These are phyloP conservation scores for Solanum medicagineum DNA, from an alignment of 257 asterid species.

Conservation along the genomic window DNA sequence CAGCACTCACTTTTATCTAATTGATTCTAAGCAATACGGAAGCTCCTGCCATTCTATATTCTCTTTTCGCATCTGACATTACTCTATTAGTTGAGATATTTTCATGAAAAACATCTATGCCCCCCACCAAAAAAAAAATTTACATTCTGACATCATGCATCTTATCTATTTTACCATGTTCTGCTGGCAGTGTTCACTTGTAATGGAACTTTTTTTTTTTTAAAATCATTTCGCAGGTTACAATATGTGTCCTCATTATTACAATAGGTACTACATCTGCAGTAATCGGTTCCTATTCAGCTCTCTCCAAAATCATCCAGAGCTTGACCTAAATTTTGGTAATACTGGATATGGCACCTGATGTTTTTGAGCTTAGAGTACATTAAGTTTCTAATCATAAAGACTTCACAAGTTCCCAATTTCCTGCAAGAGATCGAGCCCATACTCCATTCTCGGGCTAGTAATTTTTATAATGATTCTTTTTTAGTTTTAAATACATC, in stretches of 20 bases:
- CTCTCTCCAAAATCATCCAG: constrained; percentile 10
- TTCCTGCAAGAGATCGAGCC: not conserved
- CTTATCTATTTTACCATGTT: not conserved
- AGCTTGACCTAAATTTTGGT: not conserved
- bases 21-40: not conserved
- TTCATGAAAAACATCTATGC: not conserved
- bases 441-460: not conserved
- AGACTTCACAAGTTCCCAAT: not conserved
- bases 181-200: not conserved
- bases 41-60: not conserved
- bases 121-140: not conserved
- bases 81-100: not conserved
- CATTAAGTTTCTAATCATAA: not conserved
- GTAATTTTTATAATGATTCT: not conserved
- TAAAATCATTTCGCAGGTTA: constrained; percentile 3
- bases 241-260: constrained; percentile 12
- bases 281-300: constrained; percentile 17
- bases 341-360: not conserved
- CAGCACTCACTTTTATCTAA: not conserved
- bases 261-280: constrained; percentile 12
- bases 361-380: not conserved
- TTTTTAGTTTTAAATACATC: not conserved
- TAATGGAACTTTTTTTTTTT: not conserved
- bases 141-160: not conserved
- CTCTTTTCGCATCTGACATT: not conserved